Evolutionary conservation across 352 stramenopile species (phyloP).

Genomic region (Phytopythium oedochilum): DNA sequence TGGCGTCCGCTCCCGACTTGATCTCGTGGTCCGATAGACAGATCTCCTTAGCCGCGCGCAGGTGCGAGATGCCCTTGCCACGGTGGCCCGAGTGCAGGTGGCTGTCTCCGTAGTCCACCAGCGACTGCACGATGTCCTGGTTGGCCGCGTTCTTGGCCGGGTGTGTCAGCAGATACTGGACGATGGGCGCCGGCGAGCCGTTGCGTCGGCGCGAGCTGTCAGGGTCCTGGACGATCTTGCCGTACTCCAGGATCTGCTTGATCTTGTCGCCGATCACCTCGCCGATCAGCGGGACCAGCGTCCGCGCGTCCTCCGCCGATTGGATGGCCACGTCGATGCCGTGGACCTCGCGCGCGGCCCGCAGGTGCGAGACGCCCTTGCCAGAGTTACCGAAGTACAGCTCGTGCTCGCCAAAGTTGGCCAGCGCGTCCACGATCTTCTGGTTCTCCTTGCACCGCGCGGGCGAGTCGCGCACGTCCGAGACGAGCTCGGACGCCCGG

Average conservation of each 20-base stretch:
- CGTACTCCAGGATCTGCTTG: slow-evolving; percentile 66
- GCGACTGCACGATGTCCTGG: slow-evolving; percentile 57
- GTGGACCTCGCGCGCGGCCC: slow-evolving; percentile 60
- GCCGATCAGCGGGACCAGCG: slow-evolving; percentile 47
- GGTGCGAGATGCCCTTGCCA: slow-evolving; percentile 71
- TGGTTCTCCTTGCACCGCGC: slow-evolving; percentile 61
- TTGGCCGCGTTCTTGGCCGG: slow-evolving; percentile 54
- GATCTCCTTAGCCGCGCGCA: slow-evolving; percentile 60
- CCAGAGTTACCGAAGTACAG: slow-evolving; percentile 65
- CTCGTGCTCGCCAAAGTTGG: slow-evolving; percentile 67
- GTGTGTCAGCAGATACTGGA: slow-evolving; percentile 53
- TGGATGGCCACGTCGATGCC: slow-evolving; percentile 41
- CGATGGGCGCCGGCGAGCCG: slow-evolving; percentile 60
- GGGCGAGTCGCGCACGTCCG: slow-evolving; percentile 33
- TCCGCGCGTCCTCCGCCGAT: slow-evolving; percentile 38
- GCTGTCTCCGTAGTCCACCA: slow-evolving; percentile 68
- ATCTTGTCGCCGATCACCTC: slow-evolving; percentile 77
- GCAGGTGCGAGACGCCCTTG: slow-evolving; percentile 66
- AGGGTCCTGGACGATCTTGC: slow-evolving; percentile 51
- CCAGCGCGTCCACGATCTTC: slow-evolving; percentile 51
- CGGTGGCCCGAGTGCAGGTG: slow-evolving; percentile 58
- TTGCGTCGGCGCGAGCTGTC: slow-evolving; percentile 26
- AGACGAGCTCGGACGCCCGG: slow-evolving; percentile 34
- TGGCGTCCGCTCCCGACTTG: slow-evolving; percentile 45
- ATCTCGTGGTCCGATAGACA: slow-evolving; percentile 46